phyloP scores from a whole-genome alignment of 805 yeast species.

The Priceomyces fermenticarens region DNA sequence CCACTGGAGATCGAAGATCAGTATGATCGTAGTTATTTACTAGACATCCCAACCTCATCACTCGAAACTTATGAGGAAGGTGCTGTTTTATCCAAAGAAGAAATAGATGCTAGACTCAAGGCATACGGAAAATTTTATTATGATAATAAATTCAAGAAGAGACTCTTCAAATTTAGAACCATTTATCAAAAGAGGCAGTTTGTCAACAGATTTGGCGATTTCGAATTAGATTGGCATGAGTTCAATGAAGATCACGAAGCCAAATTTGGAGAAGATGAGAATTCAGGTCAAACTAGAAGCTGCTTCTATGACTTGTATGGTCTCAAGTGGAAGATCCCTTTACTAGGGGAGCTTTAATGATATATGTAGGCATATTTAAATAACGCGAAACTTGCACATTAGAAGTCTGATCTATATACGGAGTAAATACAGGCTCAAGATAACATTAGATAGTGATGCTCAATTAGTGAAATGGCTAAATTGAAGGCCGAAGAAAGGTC shows the following conservation, averaged over 20 bases:
- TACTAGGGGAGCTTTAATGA: constrained; percentile 29
- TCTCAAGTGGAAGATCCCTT: constrained; percentile 42
- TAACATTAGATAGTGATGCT: neutral
- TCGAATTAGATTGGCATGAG: constrained; percentile 26
- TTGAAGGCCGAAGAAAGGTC: too few species aligned
- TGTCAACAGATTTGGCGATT: constrained; percentile 40
- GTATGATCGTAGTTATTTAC: constrained; percentile 17
- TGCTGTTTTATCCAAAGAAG: neutral
- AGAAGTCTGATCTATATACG: neutral
- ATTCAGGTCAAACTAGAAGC: constrained; percentile 5
- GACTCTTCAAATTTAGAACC: constrained; percentile 39
- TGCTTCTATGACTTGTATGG: constrained; percentile 37
- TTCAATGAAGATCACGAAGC: constrained; percentile 13
- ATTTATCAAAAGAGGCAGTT: constrained; percentile 41
- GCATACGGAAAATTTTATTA: constrained; percentile 35
- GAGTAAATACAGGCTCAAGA: neutral
- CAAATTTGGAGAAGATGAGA: constrained; percentile 8
- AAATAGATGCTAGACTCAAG: constrained; percentile 11
- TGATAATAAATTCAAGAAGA: constrained; percentile 24
- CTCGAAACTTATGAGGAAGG: neutral
- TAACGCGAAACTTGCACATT: neutral
- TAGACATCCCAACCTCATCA: constrained; percentile 1
- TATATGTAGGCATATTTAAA: neutral
- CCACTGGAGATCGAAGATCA: constrained; percentile 17
- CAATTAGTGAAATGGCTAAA: too few species aligned